phyloP scores from a whole-genome alignment of 352 stramenopile species.

The Thraustotheca clavata region DNA sequence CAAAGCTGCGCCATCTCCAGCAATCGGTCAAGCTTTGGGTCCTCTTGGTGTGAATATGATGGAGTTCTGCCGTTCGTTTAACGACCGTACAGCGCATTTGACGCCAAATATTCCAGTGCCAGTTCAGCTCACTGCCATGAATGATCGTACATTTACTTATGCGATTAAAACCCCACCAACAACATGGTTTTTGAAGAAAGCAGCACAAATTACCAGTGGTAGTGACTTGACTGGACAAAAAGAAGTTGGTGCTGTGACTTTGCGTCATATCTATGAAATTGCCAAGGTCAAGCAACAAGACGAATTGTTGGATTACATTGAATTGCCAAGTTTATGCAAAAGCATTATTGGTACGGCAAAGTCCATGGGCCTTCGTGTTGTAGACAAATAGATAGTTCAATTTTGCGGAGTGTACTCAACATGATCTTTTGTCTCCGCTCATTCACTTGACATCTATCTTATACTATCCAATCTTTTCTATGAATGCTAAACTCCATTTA shows the following conservation, averaged over 20 bases:
- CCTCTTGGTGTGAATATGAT: constrained; percentile 99
- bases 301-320: constrained; percentile 88
- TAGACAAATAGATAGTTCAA: constrained; percentile 30
- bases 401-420: background rate
- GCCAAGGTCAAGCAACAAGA: constrained; percentile 96
- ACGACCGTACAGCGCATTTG: constrained; percentile 90
- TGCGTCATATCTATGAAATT: constrained; percentile 98
- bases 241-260: constrained; percentile 76
- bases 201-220: constrained; percentile 76
- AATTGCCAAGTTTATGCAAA: constrained; percentile 87
- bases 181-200: constrained; percentile 91
- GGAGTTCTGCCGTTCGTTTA: constrained; percentile 99
- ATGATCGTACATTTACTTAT: constrained; percentile 96
- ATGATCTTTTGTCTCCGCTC: background rate
- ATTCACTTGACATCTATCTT: background rate
- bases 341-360: constrained; percentile 88
- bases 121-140: constrained; percentile 90
- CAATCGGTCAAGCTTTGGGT: constrained; percentile 89
- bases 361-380: constrained; percentile 88
- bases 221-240: constrained; percentile 64
- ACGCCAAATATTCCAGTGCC: constrained; percentile 89
- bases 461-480: no score
- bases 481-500: no score
- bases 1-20: constrained; percentile 79
- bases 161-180: constrained; percentile 92